These are phyloP conservation scores for Pythium sp. DNA, from an alignment of 352 stramenopile species.

Conservation along the genomic window DNA sequence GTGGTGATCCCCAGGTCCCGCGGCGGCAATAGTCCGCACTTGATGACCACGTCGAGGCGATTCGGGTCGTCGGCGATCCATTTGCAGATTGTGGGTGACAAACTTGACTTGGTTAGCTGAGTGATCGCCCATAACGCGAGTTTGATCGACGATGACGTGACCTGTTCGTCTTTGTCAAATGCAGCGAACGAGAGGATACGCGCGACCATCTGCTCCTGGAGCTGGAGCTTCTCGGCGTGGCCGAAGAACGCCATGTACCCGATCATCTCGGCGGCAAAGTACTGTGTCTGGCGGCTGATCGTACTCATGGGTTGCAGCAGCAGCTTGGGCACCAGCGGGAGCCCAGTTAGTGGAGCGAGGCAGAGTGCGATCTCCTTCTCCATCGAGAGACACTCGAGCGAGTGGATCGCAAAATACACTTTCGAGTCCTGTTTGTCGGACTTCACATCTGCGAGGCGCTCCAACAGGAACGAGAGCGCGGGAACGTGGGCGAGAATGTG, in stretches of 20 bases:
- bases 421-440: constrained; percentile 21
- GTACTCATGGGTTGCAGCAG: constrained; percentile 27
- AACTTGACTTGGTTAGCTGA: constrained; percentile 31
- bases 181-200: constrained; percentile 46
- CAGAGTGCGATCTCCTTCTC: constrained; percentile 39
- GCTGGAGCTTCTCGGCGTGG: constrained; percentile 30
- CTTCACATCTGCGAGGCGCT: constrained; percentile 35
- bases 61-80: constrained; percentile 33
- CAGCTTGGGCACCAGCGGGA: constrained; percentile 38
- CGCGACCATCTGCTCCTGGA: constrained; percentile 31
- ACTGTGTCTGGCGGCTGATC: constrained; percentile 36
- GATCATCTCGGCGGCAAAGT: constrained; percentile 61
- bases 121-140: constrained; percentile 44
- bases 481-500: constrained; percentile 30
- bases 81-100: constrained; percentile 18
- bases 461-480: constrained; percentile 41
- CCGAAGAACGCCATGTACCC: constrained; percentile 64
- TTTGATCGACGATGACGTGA: constrained; percentile 31
- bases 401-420: constrained; percentile 43
- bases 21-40: constrained; percentile 32
- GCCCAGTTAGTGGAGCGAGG: constrained; percentile 24
- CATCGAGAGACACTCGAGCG: constrained; percentile 53
- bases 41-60: constrained; percentile 36
- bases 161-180: constrained; percentile 25
- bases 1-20: constrained; percentile 28